A percentile compares a stretch with the other conserved stretches of the same genome.
Conservation (phyloP, 441 rosid genomes). For the Geranium incanum region DNA sequence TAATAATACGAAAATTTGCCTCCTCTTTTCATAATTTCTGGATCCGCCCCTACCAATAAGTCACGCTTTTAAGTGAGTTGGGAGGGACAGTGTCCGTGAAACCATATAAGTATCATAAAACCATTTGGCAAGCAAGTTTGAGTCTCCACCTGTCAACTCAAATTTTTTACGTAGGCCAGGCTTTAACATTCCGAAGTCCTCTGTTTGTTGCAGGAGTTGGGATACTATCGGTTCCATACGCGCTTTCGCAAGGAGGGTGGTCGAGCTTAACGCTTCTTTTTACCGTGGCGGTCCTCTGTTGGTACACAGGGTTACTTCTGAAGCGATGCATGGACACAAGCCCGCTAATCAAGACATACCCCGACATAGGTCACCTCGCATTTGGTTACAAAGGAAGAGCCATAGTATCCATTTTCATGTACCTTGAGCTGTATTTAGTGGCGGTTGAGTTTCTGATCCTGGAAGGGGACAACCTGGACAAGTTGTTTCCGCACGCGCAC, state of each 20-base stretch:
- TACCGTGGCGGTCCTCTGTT: conserved; percentile 43
- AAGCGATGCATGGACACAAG: conserved; percentile 42
- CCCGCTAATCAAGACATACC: conserved; percentile 41
- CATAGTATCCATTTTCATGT: conserved; percentile 43
- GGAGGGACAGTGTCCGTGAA: no score
- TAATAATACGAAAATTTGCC: no score
- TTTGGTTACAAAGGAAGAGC: conserved; percentile 58
- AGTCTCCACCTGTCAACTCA: no score
- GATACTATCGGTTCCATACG: conserved; percentile 55
- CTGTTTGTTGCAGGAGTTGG: conserved; percentile 45
- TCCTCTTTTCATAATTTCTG: no score
- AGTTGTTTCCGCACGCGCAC: conserved; percentile 41
- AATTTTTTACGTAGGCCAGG: no score
- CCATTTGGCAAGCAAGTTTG: no score
- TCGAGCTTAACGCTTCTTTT: conserved; percentile 44
- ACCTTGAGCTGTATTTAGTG: conserved; percentile 45
- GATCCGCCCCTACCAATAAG: no score
- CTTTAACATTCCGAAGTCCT: no score
- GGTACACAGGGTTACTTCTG: conserved; percentile 57
- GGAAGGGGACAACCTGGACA: conserved; percentile 58
- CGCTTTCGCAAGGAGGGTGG: conserved; percentile 66
- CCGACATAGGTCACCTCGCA: conserved; percentile 54
- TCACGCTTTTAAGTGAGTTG: no score
- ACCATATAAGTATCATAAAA: no score
- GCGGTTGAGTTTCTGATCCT: conserved; percentile 63